Evolutionary conservation across 1,284 basidiomycete genomes (phyloP), one percentile per base, ranked within the genome.

Genomic region (Athelia sp.): DNA sequence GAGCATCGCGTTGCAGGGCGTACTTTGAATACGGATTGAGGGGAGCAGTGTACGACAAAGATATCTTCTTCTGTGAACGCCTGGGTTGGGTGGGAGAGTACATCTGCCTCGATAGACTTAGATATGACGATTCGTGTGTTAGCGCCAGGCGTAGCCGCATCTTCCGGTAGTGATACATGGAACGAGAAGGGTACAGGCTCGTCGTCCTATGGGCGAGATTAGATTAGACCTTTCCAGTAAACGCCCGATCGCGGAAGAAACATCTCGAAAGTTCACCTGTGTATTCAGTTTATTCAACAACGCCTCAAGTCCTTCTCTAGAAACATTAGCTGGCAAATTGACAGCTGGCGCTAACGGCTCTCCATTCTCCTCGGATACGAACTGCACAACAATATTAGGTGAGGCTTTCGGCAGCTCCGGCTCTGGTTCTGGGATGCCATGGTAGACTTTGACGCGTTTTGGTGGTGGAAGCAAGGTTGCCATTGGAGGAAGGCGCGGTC

Each of bases 1-100:
- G 91, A 94, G 66, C 96, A 98, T 54, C 96, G 72, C 35, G 92
- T 94, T 15, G 97, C 93, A 36, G 92, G 92, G 56, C 95, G 77
- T 13, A 99, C 96, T 56, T 87, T 84, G 71, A 98, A 99, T 2
- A 99, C 90, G 17, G 95, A 94, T 67, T 98, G 94, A 2, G 97
- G 96, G 36, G 94, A 84, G 65, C 93, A 97, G 60, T 87, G 82
- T 24, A 97, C 76, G 48, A 90, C 77, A 52, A 97, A 84, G 11
- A 94, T 78, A 62, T 92, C 92, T 77, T 98, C 94, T 9, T 86
- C 78, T 0, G 89, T 87, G 63, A 92, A 92, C 0, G 79, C 72
- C 31, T 81, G 75, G 0, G 81, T 81, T 1, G 86, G 74, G 54
- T 91, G 87, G 4, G 75, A 71, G 2, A 97, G 72, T 1, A 95